Percentiles rank a stretch among this genome's conserved stretches.
These are phyloP conservation scores for Venturia aucupariae DNA, from an alignment of 2,329 filamentous ascomycete genomes.

Conservation along the genomic window DNA sequence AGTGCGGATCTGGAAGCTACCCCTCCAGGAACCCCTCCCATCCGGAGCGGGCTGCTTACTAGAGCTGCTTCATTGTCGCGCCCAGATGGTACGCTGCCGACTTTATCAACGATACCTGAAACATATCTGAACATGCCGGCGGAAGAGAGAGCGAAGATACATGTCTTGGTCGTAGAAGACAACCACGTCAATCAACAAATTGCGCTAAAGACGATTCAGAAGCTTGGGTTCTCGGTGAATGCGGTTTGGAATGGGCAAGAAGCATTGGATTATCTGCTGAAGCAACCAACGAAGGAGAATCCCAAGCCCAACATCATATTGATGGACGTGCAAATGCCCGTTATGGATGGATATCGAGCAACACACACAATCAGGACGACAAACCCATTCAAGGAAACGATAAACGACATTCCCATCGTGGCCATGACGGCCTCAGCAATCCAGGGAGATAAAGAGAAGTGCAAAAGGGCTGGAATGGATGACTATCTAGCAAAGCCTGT, in stretches of 20 bases:
- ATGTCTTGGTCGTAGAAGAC: conserved; percentile 73
- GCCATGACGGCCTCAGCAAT: conserved; percentile 78
- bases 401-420: conserved; percentile 60
- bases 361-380: conserved; percentile 65
- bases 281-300: conserved; percentile 42
- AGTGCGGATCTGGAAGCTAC: conserved; percentile 44
- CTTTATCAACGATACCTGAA: conserved; percentile 10
- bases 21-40: conserved; percentile 29
- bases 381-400: conserved; percentile 49
- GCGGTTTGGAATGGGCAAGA: conserved; percentile 33
- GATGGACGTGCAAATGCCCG: conserved; percentile 70
- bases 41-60: not conserved
- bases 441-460: conserved; percentile 67
- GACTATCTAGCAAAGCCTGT: conserved; percentile 68
- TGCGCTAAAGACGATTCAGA: conserved; percentile 13
- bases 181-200: conserved; percentile 34
- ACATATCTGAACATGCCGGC: conserved; percentile 40
- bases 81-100: not conserved
- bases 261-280: conserved; percentile 60
- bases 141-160: conserved; percentile 52
- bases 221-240: conserved; percentile 12
- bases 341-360: conserved; percentile 69
- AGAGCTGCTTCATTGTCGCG: conserved; percentile 1
- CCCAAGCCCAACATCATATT: conserved; percentile 63
- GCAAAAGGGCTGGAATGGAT: conserved; percentile 65